Conservation (phyloP, 495 filamentous ascomycete genomes). For the Amniculicola lignicola region DNA sequence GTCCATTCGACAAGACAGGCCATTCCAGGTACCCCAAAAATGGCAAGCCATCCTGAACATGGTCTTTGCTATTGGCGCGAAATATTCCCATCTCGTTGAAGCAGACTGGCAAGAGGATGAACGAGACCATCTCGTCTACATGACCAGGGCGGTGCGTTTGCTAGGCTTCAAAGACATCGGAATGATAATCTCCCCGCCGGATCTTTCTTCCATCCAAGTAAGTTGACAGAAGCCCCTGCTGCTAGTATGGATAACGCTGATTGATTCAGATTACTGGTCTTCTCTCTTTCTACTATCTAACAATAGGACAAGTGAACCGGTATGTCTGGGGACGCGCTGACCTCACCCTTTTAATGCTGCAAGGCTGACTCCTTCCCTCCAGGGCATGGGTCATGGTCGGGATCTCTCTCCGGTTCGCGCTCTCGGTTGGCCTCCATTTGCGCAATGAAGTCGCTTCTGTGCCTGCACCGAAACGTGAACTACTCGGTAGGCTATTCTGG, state of each 20-base stretch:
- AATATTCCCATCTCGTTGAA: slow-evolving; percentile 48
- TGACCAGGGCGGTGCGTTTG: slow-evolving; percentile 50
- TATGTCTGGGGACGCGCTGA: slow-evolving; percentile 35
- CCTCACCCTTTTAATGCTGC: not conserved
- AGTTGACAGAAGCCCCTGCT: no score
- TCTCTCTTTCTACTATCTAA: slow-evolving; percentile 56
- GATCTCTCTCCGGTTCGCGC: slow-evolving; percentile 54
- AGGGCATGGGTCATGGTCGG: slow-evolving; percentile 62
- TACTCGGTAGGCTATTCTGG: slow-evolving; percentile 61
- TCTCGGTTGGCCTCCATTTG: slow-evolving; percentile 58
- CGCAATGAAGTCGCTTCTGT: slow-evolving; percentile 51
- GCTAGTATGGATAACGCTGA: no score
- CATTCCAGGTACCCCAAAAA: slow-evolving; percentile 23
- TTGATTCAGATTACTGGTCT: slow-evolving; percentile 58
- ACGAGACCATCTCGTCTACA: slow-evolving; percentile 53
- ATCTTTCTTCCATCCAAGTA: no score
- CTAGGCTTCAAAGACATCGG: slow-evolving; percentile 50
- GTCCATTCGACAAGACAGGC: not conserved
- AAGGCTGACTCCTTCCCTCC: not conserved
- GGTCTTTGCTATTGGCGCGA: slow-evolving; percentile 58
- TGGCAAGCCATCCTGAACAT: slow-evolving; percentile 62
- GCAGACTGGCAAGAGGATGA: slow-evolving; percentile 47
- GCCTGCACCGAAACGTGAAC: slow-evolving; percentile 53
- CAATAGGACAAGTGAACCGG: slow-evolving; percentile 58
- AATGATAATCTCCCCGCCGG: slow-evolving; percentile 51